phyloP scores from a whole-genome alignment of 805 yeast genomes.

The Cyberlindnera samutprakarnensis region DNA sequence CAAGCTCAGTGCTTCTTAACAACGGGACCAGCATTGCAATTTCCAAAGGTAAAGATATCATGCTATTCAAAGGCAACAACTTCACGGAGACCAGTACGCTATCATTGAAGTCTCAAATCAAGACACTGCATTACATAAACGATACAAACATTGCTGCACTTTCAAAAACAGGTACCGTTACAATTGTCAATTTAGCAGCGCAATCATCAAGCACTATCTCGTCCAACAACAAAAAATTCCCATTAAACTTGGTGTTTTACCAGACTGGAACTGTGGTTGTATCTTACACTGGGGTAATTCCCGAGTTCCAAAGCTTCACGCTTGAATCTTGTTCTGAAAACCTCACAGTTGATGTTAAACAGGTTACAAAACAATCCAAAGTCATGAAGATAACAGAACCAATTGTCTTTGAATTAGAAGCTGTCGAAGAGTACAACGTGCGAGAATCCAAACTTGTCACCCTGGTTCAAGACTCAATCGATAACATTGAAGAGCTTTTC shows the following conservation, averaged over 20 bases:
- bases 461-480: slow-evolving; percentile 9
- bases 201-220: neutral
- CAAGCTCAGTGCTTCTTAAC: too few relatives aligned
- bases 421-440: slow-evolving; percentile 21
- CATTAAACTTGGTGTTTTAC: slow-evolving; percentile 20
- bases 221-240: slow-evolving; percentile 21
- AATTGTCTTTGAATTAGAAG: slow-evolving; percentile 19
- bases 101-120: too few relatives aligned
- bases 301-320: slow-evolving; percentile 26
- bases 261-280: slow-evolving; percentile 18
- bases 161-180: slow-evolving; percentile 26
- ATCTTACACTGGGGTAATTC: slow-evolving; percentile 33
- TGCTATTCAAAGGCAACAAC: neutral
- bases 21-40: slow-evolving; percentile 1
- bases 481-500: slow-evolving; percentile 22
- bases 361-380: slow-evolving; percentile 2
- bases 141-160: slow-evolving; percentile 15
- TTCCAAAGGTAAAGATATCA: neutral
- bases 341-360: slow-evolving; percentile 22
- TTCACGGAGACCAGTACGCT: too few relatives aligned
- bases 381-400: slow-evolving; percentile 17
- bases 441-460: slow-evolving; percentile 16
- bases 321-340: slow-evolving; percentile 14
- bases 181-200: slow-evolving; percentile 6
- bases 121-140: slow-evolving; percentile 1